Base-by-base conservation (phyloP, 805 yeast genomes). In the Candida silvatica region DNA sequence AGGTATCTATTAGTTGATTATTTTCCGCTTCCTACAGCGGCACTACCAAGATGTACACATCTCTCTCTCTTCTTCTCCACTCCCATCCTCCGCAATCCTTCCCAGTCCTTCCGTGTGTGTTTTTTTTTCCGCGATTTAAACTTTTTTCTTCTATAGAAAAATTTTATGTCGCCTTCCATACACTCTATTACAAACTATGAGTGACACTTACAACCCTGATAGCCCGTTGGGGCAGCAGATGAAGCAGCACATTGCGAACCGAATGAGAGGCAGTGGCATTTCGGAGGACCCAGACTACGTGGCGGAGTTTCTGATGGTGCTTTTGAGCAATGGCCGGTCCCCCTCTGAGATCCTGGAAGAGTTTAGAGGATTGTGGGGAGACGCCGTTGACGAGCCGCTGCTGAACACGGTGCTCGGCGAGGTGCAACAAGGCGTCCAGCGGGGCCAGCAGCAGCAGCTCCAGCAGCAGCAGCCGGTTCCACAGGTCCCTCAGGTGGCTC, bases 251-350 rank as follows among this genome's bases (percentile, higher is more conserved):
- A 62, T 72, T 6, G 61, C 68, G 14, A 54, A 55, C 32, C 65
- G 62, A 46, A 53, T 70, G 22, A 49, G 49, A 15, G 58, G 60
- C 29, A 41, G 69, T 18, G 65, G 64, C 39, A 58, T 70, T 40
- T 58, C 58, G 8, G 78, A 72, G 37, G 79, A 74, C 46, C 65
- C 69, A 18, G 64, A 59, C 30, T 80, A 77, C 45, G 77, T 79
- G 28, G 83, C 92, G 11, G 92, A 82, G 54, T 82, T 72, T 49
- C 74, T 82, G 37, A 68, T 77, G n/a, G 69, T 80, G 29, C 62
- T 82, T 54, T 78, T 82, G 41, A 77, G 79, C 11, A 80, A 79
- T 44, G 77, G 79, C 46, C 75, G 79, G 48, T 60, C 74, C 5
- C 70, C 79, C 9, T 66, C 63, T 14, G 81, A 77, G 35, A 77